Evolutionary conservation across 2,329 filamentous ascomycete species (phyloP).

Genomic region (Colletotrichum sp.): DNA sequence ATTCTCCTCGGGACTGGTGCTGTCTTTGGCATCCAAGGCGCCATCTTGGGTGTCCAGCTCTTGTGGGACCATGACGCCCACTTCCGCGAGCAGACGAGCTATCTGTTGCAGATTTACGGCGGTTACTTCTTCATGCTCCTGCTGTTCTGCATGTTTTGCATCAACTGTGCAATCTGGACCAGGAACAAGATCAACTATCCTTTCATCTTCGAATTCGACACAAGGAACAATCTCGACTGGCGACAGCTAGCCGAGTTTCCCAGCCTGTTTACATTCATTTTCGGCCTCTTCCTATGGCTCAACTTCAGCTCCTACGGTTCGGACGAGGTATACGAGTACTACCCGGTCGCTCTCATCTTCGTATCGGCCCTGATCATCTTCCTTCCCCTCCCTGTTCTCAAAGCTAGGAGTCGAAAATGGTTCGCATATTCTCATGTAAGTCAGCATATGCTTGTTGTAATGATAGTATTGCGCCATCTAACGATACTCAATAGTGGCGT

Average conservation of each 20-base stretch:
- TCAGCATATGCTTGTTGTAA: conserved; percentile 12
- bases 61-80: conserved; percentile 52
- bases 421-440: conserved; percentile 86
- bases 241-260: conserved; percentile 86
- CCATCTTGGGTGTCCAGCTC: conserved; percentile 64
- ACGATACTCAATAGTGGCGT: conserved; percentile 69
- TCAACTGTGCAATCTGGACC: conserved; percentile 85
- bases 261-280: conserved; percentile 78
- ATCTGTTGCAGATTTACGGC: conserved; percentile 86
- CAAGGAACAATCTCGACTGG: conserved; percentile 86
- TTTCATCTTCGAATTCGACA: conserved; percentile 97
- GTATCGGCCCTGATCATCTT: conserved; percentile 74
- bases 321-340: conserved; percentile 79
- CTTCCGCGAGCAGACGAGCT: conserved; percentile 62
- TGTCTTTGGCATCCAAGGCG: conserved; percentile 70
- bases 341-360: conserved; percentile 79
- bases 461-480: neutral
- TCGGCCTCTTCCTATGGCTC: conserved; percentile 85
- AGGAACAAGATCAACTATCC: conserved; percentile 90
- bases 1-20: conserved; percentile 71
- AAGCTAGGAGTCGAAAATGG: conserved; percentile 81
- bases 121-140: conserved; percentile 88
- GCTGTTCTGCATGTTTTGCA: conserved; percentile 81
- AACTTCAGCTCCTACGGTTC: conserved; percentile 79
- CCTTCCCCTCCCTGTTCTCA: conserved; percentile 76